Conservation (phyloP, 208 protist genomes). For the Entamoeba moshkovskii region DNA sequence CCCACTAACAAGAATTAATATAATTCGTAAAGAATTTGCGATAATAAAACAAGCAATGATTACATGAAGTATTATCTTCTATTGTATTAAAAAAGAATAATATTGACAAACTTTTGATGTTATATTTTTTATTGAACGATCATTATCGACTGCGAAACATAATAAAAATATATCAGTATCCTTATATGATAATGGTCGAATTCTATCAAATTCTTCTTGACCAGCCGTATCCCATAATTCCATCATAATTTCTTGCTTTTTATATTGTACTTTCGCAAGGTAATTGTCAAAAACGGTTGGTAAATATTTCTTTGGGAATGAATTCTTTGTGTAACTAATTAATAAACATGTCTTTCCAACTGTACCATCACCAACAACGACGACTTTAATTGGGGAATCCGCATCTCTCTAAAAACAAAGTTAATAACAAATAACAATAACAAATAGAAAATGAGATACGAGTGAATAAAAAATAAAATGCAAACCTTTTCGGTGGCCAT, state of each 20-base stretch:
- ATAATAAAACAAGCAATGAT: not conserved
- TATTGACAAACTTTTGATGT: not conserved
- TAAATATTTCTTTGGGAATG: conserved; percentile 18
- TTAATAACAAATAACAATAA: too few relatives aligned
- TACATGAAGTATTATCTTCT: too few relatives aligned
- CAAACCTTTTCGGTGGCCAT: too few relatives aligned
- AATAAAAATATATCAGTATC: conserved; percentile 52
- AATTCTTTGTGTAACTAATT: conserved; percentile 11
- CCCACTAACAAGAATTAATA: conserved; percentile 34
- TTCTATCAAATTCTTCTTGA: conserved; percentile 48
- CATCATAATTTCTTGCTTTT: conserved; percentile 3
- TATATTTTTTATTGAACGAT: not conserved
- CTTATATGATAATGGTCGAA: conserved; percentile 48
- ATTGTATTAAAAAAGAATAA: too few relatives aligned
- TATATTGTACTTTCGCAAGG: conserved; percentile 11
- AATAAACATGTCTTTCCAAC: conserved; percentile 31
- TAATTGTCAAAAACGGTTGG: conserved; percentile 42
- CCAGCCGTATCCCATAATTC: conserved; percentile 41
- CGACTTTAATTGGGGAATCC: not conserved
- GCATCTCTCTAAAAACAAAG: not conserved
- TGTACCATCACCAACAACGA: conserved; percentile 29
- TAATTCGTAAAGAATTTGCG: not conserved
- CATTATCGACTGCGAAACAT: conserved; percentile 45
- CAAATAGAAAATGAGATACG: too few relatives aligned
- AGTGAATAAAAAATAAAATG: too few relatives aligned